A percentile compares a stretch with the other conserved stretches of the same genome.
Evolutionary conservation across 306 rosid species (phyloP).

Genomic region (Luffa acutangula): DNA sequence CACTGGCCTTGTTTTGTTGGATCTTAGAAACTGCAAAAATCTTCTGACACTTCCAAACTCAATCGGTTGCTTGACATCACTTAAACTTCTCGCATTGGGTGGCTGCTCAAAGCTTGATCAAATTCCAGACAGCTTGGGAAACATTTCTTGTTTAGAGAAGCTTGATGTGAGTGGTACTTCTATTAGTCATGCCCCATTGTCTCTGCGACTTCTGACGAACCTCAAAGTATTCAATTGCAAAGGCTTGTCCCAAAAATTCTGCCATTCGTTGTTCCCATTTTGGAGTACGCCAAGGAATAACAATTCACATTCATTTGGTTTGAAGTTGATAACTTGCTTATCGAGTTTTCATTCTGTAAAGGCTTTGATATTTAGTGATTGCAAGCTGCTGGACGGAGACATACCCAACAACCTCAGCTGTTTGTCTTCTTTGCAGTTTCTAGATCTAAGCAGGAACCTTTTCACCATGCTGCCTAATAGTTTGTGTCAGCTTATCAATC

Average conservation of each 20-base stretch:
- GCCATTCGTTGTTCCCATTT: constrained; percentile 1
- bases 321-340: constrained; percentile 3
- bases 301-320: background rate
- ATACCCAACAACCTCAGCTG: constrained; percentile 8
- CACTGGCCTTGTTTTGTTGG: constrained; percentile 1
- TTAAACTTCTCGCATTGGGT: background rate
- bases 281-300: background rate
- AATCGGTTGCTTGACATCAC: background rate
- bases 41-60: background rate
- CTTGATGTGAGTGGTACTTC: constrained; percentile 19
- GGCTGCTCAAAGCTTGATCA: constrained; percentile 3
- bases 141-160: constrained; percentile 5
- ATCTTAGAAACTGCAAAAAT: constrained; percentile 13
- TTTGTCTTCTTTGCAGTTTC: constrained; percentile 7
- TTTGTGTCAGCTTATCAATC: constrained; percentile 3
- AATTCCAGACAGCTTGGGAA: constrained; percentile 6
- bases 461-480: constrained; percentile 7
- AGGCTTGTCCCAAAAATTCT: constrained; percentile 1
- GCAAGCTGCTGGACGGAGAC: constrained; percentile 16
- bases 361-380: background rate
- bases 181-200: constrained; percentile 6
- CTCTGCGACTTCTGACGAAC: constrained; percentile 1
- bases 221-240: background rate
- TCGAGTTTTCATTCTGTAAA: background rate
- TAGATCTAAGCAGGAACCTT: constrained; percentile 15